Conservation (phyloP, 2,329 filamentous ascomycete species). For the Verticillium isaacii region DNA sequence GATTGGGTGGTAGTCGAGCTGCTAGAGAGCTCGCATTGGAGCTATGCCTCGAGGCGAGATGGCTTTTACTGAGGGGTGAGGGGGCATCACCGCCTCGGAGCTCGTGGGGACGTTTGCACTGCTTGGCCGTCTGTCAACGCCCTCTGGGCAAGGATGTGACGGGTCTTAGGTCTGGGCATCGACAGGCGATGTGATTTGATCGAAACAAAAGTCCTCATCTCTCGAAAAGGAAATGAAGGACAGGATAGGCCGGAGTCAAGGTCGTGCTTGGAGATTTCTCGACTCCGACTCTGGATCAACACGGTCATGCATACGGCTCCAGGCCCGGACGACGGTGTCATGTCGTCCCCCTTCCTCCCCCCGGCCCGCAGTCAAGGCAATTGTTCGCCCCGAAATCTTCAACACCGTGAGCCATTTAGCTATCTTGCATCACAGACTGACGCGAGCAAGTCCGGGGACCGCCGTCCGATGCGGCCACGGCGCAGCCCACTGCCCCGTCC, state of each 20-base stretch:
- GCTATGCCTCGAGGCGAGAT: neutral
- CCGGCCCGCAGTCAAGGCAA: no score
- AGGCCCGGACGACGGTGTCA: neutral
- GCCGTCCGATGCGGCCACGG: neutral
- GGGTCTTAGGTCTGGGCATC: neutral
- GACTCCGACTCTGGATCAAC: neutral
- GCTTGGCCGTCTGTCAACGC: neutral
- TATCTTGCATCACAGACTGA: neutral
- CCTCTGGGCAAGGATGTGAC: neutral
- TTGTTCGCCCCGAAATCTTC: neutral
- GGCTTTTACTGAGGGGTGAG: neutral
- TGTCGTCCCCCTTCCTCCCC: neutral
- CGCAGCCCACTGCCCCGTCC: neutral
- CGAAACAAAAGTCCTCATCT: neutral
- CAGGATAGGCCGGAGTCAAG: neutral
- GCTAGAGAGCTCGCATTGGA: neutral
- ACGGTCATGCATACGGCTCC: neutral
- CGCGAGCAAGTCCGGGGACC: neutral
- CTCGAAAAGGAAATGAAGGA: neutral
- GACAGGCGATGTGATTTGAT: neutral
- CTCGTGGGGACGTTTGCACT: neutral
- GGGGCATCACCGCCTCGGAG: no score
- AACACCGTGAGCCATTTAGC: neutral
- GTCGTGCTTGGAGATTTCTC: neutral
- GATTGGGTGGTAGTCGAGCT: neutral